Base-by-base conservation (phyloP, 306 rosid species). In the Morella rubra region DNA sequence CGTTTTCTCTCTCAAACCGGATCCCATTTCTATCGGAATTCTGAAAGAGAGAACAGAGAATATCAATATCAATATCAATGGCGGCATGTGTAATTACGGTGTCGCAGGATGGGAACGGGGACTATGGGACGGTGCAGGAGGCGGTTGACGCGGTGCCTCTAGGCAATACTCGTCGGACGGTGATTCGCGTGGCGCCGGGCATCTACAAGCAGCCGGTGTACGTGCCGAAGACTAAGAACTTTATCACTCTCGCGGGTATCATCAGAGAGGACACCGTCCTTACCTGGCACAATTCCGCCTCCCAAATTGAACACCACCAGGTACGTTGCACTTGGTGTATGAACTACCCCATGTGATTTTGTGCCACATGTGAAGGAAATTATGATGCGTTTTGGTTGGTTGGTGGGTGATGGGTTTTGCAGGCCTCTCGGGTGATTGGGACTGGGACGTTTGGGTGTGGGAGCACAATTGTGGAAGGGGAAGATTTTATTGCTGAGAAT, bases 401-500 rank as follows among this genome's bases (percentile, higher is more conserved):
- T 81, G 44, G 0, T 69, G 52, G 40, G 9, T 51, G 47, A 59
- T 74, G 81, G 44, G 1, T 77, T 46, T 67, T 76, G 81, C 32
- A 94, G 98, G 91, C 77, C 70, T 56, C 83, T 77, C 81, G 83
- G 54, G 72, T 90, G 79, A 86, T 90, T 53, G 98, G 98, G 45
- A 89, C 87, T 50, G 98, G 98, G 61, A 94, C 97, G 22, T 94
- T 94, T 83, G 98, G 93, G 60, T 90, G 98, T 77, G 98, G 96
- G 54, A 90, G 86, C 49, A 46, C 74, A 5, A 94, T 94, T 84
- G 95, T 94, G 56, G 98, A 94, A 89, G 98, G 97, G 18, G 94
- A 86, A 77, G 98, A 94, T 67, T 94, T 94, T 44, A 90, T 94
- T 79, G 97, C 97, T 61, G 96, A 91, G 86, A 94, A 94, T 58